phyloP scores from a whole-genome alignment of 257 asterid genomes.

The Handroanthus guayacan region DNA sequence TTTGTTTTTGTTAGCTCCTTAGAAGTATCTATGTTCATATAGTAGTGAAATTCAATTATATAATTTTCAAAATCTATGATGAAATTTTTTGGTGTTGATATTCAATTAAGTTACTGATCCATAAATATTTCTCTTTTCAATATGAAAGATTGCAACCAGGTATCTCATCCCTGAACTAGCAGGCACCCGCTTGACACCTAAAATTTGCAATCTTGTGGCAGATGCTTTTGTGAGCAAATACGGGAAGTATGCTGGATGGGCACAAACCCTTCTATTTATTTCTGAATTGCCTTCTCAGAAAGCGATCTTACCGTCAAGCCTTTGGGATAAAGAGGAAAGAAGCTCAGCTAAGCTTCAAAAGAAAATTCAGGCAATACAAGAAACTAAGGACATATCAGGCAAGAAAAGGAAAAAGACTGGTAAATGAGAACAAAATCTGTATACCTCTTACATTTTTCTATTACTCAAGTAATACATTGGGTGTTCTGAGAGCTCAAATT shows the following conservation, averaged over 20 bases:
- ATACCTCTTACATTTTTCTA: background rate
- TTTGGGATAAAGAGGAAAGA: slow-evolving; percentile 34
- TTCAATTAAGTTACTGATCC: slow-evolving; percentile 3
- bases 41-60: background rate
- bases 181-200: slow-evolving; percentile 75
- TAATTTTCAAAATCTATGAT: background rate
- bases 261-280: slow-evolving; percentile 94
- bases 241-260: slow-evolving; percentile 99
- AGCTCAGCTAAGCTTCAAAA: slow-evolving; percentile 43
- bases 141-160: slow-evolving; percentile 79
- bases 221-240: slow-evolving; percentile 89
- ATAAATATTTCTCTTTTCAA: slow-evolving; percentile 31
- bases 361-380: slow-evolving; percentile 26
- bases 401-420: slow-evolving; percentile 28
- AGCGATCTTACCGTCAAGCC: slow-evolving; percentile 64
- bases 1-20: background rate
- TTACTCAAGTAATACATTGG: background rate
- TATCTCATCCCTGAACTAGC: slow-evolving; percentile 92
- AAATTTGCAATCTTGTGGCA: slow-evolving; percentile 62
- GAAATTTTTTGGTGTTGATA: background rate
- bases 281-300: slow-evolving; percentile 94
- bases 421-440: slow-evolving; percentile 31
- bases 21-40: background rate
- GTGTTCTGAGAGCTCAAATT: background rate
- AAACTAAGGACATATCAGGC: slow-evolving; percentile 13